Conservation (phyloP, 108 stramenopile genomes). For the Cyclotella atomus region DNA sequence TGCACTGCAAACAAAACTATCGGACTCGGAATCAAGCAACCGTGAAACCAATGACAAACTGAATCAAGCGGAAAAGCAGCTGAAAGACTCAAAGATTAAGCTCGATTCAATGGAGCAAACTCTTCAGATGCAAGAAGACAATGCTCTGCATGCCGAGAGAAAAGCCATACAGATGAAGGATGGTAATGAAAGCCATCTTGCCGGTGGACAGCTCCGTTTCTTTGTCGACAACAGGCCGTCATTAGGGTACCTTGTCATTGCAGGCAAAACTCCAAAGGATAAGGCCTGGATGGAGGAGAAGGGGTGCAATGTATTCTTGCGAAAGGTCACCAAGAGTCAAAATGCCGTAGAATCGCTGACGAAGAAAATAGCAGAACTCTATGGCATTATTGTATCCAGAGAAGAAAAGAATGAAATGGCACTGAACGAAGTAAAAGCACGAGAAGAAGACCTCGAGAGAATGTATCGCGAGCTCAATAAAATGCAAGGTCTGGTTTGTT, state of each 20-base stretch:
- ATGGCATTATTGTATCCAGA: constrained; percentile 58
- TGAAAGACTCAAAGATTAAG: constrained; percentile 49
- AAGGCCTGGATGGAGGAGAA: constrained; percentile 61
- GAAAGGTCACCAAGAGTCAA: constrained; percentile 59
- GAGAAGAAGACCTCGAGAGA: constrained; percentile 56
- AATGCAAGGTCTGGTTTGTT: constrained; percentile 54
- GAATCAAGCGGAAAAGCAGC: constrained; percentile 29
- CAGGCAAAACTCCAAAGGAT: constrained; percentile 52
- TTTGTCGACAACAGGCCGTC: constrained; percentile 54
- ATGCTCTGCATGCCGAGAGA: constrained; percentile 29
- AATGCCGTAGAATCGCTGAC: constrained; percentile 65
- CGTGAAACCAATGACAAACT: constrained; percentile 27
- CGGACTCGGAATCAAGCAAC: constrained; percentile 58
- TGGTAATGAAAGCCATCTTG: constrained; percentile 23
- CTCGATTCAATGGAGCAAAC: constrained; percentile 45
- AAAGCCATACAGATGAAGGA: constrained; percentile 40
- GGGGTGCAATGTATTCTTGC: constrained; percentile 54
- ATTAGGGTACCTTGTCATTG: constrained; percentile 42
- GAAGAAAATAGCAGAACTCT: constrained; percentile 59
- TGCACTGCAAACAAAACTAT: constrained; percentile 62
- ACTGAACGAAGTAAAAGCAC: constrained; percentile 25
- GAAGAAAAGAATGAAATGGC: constrained; percentile 61
- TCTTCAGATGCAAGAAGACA: constrained; percentile 40
- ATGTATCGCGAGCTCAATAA: constrained; percentile 42
- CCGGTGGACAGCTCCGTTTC: constrained; percentile 51